Evolutionary conservation across 768 basidiomycete species (phyloP), one percentile per base, ranked within the genome.

Genomic region (Collybia sordida): DNA sequence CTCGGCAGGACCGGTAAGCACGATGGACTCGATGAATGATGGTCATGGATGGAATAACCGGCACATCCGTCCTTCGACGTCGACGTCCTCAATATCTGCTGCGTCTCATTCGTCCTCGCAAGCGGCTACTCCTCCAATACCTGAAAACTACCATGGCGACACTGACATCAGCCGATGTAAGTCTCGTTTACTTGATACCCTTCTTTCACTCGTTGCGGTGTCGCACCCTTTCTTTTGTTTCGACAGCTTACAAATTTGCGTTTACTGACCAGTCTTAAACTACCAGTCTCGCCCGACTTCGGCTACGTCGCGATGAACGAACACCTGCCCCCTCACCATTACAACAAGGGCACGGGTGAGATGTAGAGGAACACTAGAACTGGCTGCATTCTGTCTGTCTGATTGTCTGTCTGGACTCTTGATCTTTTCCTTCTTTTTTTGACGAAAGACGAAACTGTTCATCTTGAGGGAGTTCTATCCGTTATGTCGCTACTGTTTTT

Each of bases 101-200:
- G 86, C 86, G 18, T 86, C 84, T 27, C 86, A 88, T 58, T 83
- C 86, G 3, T 87, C 85, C 24, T 88, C 86, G 25, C 87, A 89
- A 65, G 90, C 89, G 46, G 88, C 89, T 64, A 92, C 89, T 22
- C 86, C 86, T 27, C 89, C 88, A 21, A 79, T 86, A 49, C 78
- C 85, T 50, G 83, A 85, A 47, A 82, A 77, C 52, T 85, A 83
- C 49, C 77, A 77, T 57, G 75, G 78, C 37, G 86, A 86, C 55
- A 84, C 86, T 49, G 86, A 88, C 68, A 87, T 91, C 65, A 87
- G 83, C 64, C 83, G 89, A 69, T 91, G 89, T 91, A 73, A 85
- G 89, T 87, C 55, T 55, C 19, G 50, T 42, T 17, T 42, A 40
- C 42, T 51, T 35, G 4, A 7, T 22, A 23, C 12, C 4, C 35